Evolutionary conservation across 495 filamentous ascomycete species (phyloP).

Genomic region (Parachaetomium inaequale): DNA sequence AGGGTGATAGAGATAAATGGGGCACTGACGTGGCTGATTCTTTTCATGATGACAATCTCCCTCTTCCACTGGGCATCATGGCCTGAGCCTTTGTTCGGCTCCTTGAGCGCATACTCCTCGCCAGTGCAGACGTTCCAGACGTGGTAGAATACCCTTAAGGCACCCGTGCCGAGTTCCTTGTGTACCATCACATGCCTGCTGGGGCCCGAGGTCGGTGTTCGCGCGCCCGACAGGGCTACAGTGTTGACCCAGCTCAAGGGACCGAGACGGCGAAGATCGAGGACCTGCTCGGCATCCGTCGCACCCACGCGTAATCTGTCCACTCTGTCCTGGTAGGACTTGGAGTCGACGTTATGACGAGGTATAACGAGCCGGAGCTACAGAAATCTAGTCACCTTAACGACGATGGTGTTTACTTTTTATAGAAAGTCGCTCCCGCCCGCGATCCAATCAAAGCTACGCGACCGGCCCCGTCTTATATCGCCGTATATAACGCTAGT

Average conservation of each 20-base stretch:
- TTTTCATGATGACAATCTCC: neutral
- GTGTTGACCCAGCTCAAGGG: neutral
- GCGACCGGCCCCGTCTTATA: conserved; percentile 3
- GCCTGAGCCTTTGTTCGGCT: neutral
- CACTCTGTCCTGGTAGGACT: conserved; percentile 3
- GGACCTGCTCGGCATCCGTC: conserved; percentile 3
- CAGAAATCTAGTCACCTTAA: neutral
- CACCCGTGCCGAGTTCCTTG: conserved; percentile 1
- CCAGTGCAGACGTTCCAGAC: conserved; percentile 1
- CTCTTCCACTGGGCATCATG: neutral
- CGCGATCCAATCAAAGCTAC: conserved; percentile 17
- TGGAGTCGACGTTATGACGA: conserved; percentile 8
- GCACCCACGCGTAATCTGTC: conserved; percentile 1
- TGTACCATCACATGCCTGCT: neutral
- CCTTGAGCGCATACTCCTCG: neutral
- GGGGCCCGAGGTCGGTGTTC: neutral
- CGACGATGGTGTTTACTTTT: conserved; percentile 1
- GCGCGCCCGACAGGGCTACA: neutral
- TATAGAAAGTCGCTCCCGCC: conserved; percentile 8
- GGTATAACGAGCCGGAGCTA: conserved; percentile 14
- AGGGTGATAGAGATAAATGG: neutral
- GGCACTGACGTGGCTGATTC: neutral
- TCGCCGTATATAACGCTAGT: conserved; percentile 17
- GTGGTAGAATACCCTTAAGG: neutral
- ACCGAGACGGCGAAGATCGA: conserved; percentile 1